Base-by-base conservation (phyloP, 1,139 yeast species). In the Yamadazyma taylorii region DNA sequence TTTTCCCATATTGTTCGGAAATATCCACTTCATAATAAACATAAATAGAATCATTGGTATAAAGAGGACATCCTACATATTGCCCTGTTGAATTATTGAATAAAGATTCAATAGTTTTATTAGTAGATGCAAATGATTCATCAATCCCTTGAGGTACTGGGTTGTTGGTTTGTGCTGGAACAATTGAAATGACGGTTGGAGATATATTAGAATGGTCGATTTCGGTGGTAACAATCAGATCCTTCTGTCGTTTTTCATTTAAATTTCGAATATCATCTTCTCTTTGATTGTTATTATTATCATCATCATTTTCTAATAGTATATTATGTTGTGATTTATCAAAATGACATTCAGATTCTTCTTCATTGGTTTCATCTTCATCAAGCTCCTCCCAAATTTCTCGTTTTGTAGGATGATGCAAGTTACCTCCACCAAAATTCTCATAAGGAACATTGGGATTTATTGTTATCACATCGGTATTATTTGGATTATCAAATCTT, bases 61-160 rank as follows among this genome's bases (percentile, higher is more conserved):
- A 68, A 14, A 73, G 51, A 0, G 80, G 79, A 43, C 80, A 71
- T 35, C 59, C 62, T 4, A 61, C 54, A 24, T 60, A 44, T 5
- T 49, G 33, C 5, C 65, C 63, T 0, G 66, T 56, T 2, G 53
- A 32, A 37, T 64, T 61, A 13, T 48, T 35, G 42, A 59, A 66
- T 9, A 63, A 48, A 11, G 43, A 34, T 14, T 49, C 52, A 5
- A 66, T 52, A 16, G 65, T 49, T 4, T 32, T 24, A 30, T 50
- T 48, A 2, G 43, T 36, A 17, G 28, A 13, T 12, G 51, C 47
- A 36, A 48, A 45, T 7, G 17, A 17, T 17, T 30, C n/a, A 3
- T 15, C 26, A 3, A 23, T 24, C 11, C 17, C 30, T 14, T 23
- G 30, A 3, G 26, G 17, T 19, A 11, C 17, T 3, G 17, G 9